Conservation (phyloP, 805 yeast species). For the Pichia pseudocactophila region DNA sequence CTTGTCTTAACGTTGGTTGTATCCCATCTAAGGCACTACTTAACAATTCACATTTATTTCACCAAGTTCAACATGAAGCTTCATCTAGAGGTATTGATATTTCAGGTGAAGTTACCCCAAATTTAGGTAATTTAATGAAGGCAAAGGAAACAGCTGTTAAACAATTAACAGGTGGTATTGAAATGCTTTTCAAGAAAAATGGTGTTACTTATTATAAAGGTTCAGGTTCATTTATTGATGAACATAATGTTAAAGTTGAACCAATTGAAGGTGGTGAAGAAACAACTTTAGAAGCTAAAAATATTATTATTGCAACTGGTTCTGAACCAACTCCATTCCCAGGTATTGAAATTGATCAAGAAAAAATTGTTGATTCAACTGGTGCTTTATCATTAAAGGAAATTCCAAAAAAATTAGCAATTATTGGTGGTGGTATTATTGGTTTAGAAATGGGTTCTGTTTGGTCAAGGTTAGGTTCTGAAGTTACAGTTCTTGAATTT, state of each 20-base stretch:
- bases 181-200: conserved; percentile 90
- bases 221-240: conserved; percentile 78
- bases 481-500: conserved; percentile 92
- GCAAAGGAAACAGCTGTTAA: conserved; percentile 88
- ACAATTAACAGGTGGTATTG: conserved; percentile 89
- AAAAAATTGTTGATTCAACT: conserved; percentile 92
- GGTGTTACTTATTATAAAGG: conserved; percentile 94
- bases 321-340: conserved; percentile 99
- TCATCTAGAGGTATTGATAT: conserved; percentile 86
- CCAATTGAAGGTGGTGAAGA: conserved; percentile 83
- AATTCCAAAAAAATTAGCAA: conserved; percentile 83
- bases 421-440: conserved; percentile 99
- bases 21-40: conserved; percentile 94
- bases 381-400: conserved; percentile 81
- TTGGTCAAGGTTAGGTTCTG: conserved; percentile 88
- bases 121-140: conserved; percentile 73
- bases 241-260: conserved; percentile 65
- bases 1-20: conserved; percentile 98
- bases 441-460: conserved; percentile 99
- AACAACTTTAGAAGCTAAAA: conserved; percentile 65
- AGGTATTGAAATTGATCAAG: conserved; percentile 92
- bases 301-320: conserved; percentile 95
- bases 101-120: conserved; percentile 54
- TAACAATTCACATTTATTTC: conserved; percentile 91
- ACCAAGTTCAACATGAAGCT: conserved; percentile 80